These are phyloP conservation scores for Collybia sp. DNA, from an alignment of 768 basidiomycete species.

Conservation along the genomic window DNA sequence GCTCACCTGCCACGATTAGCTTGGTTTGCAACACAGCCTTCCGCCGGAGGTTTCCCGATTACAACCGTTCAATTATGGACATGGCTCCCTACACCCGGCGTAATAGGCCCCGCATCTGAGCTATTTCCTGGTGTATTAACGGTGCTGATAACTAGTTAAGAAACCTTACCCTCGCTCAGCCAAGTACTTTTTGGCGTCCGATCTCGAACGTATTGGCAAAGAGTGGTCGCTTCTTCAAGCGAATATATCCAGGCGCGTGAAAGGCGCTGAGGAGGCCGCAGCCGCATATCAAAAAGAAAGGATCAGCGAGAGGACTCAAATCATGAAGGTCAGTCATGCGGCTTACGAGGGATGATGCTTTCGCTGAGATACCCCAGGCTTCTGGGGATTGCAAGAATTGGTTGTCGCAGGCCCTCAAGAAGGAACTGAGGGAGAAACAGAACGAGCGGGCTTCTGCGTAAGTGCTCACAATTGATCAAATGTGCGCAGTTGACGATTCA, in stretches of 20 bases:
- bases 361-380: background rate
- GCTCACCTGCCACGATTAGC: slow-evolving; percentile 10
- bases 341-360: too few species aligned
- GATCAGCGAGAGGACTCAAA: slow-evolving; percentile 5
- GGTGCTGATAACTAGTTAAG: too few species aligned
- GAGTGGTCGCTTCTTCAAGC: too few species aligned
- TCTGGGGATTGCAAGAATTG: background rate
- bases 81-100: slow-evolving; percentile 26
- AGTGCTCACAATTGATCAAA: background rate
- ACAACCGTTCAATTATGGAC: slow-evolving; percentile 19
- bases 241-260: too few species aligned
- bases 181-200: too few species aligned
- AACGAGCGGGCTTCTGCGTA: slow-evolving; percentile 7
- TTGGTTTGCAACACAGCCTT: too few species aligned
- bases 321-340: background rate
- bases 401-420: background rate
- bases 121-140: too few species aligned
- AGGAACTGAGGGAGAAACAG: background rate
- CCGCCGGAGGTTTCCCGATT: slow-evolving; percentile 17
- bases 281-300: too few species aligned
- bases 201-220: too few species aligned
- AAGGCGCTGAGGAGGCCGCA: too few species aligned
- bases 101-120: slow-evolving; percentile 6
- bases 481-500: background rate
- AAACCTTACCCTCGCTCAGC: too few species aligned